Conservation (phyloP, 2,329 filamentous ascomycete species). For the Penicillium sp. region DNA sequence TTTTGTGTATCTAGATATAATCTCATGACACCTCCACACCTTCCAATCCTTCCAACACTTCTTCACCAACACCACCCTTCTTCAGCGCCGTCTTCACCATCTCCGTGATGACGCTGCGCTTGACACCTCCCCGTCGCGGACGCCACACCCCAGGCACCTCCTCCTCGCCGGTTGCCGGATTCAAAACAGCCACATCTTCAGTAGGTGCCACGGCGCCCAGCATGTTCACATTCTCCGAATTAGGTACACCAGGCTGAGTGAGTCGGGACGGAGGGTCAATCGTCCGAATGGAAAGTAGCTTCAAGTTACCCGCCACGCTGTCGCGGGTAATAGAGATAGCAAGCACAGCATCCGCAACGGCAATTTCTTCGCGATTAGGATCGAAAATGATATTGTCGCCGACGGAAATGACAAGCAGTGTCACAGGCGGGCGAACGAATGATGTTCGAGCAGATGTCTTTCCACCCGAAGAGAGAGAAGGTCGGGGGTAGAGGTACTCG, state of each 20-base stretch:
- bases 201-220: slow-evolving; percentile 43
- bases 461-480: slow-evolving; percentile 21
- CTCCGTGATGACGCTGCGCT: slow-evolving; percentile 69
- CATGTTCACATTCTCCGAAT: slow-evolving; percentile 63
- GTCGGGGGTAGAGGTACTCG: slow-evolving; percentile 71
- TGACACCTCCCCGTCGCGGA: slow-evolving; percentile 80
- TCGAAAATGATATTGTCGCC: slow-evolving; percentile 92
- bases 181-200: slow-evolving; percentile 49
- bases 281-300: slow-evolving; percentile 69
- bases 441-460: slow-evolving; percentile 29
- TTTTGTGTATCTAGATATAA: slow-evolving; percentile 4
- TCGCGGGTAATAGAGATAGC: slow-evolving; percentile 73
- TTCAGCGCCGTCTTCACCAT: slow-evolving; percentile 79
- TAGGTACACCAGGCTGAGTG: slow-evolving; percentile 71
- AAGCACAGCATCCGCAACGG: slow-evolving; percentile 85
- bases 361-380: slow-evolving; percentile 85
- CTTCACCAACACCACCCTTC: slow-evolving; percentile 78
- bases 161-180: slow-evolving; percentile 58
- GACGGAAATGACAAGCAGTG: slow-evolving; percentile 84
- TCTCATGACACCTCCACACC: slow-evolving; percentile 63
- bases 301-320: slow-evolving; percentile 51
- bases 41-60: slow-evolving; percentile 81
- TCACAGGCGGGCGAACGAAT: slow-evolving; percentile 73
- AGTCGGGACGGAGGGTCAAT: slow-evolving; percentile 74
- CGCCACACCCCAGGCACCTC: slow-evolving; percentile 77